Base-by-base conservation (phyloP, 345 rosid genomes). In the Brassica cretica region DNA sequence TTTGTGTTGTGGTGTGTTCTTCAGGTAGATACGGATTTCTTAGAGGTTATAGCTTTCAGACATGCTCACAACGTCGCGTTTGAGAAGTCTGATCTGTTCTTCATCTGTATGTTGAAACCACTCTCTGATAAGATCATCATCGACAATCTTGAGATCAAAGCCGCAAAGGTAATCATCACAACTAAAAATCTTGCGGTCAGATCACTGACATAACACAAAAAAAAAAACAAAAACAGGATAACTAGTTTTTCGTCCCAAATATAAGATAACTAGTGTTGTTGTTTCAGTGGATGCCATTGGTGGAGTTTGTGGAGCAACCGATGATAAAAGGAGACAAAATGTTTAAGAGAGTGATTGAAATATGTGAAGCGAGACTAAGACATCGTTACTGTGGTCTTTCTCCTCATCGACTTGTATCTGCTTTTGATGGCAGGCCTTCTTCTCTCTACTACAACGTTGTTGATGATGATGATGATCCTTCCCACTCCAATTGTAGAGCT, bases 21-120 rank as follows among this genome's bases (percentile, higher is more conserved):
- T 78, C 86, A 95, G 99, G 81, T 95, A 25, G 91, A 91, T 60
- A 85, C 97, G 0, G 93, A 90, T 81, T 95, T 95, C 44, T 76
- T 87, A 46, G 98, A 95, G 86, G 90, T 95, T 44, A 87, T 93
- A 72, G 97, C 97, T 82, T 84, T 71, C 87, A 95, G 99, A 86
- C 99, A 95, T 84, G 94, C 89, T n/a, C 99, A 91, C 78, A 86
- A 90, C 30, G 80, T 91, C 69, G 94, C 96, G 0, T 95, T 95
- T 80, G 87, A 90, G 64, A 95, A 94, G 77, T 92, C 98, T 15
- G 99, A 95, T 83, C 66, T 95, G 83, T 92, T 95, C 85, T 95
- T 95, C 74, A 85, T 95, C 32, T 95, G 99, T 88, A 86, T 91
- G 97, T 84, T 95, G 41, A 91, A 83, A 15, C 94, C 97, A 32